phyloP scores from a whole-genome alignment of 768 basidiomycete species.

The Suillus ampliporus region DNA sequence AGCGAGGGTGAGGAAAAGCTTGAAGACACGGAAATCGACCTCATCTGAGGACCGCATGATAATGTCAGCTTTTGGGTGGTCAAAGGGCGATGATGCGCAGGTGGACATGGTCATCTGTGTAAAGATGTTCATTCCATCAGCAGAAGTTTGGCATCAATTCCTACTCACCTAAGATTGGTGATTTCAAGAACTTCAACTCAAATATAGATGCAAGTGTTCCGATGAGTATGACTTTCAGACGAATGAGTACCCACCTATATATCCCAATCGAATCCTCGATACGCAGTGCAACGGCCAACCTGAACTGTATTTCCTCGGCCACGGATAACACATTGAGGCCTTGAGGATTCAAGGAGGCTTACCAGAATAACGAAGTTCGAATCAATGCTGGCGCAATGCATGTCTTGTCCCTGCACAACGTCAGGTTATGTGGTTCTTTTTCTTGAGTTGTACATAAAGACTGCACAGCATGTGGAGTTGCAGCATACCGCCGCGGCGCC shows the following conservation, averaged over 20 bases:
- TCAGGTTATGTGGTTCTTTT: background rate
- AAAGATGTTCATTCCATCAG: background rate
- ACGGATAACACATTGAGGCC: background rate
- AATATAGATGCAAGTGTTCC: background rate
- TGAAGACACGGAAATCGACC: conserved; percentile 27
- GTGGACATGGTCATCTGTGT: background rate
- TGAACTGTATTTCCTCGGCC: background rate
- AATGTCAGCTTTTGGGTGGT: conserved; percentile 18
- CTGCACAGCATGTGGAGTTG: background rate
- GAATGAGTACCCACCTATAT: too few species aligned
- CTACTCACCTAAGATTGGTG: background rate
- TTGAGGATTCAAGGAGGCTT: background rate
- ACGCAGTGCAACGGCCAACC: background rate
- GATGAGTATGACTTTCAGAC: background rate
- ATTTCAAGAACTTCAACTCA: background rate
- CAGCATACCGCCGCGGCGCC: background rate
- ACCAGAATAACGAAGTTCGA: background rate
- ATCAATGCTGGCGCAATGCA: too few species aligned
- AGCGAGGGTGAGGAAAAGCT: conserved; percentile 27
- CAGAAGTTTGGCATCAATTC: background rate
- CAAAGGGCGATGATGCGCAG: conserved; percentile 17
- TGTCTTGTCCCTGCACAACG: too few species aligned
- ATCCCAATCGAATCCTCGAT: background rate
- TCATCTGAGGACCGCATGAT: conserved; percentile 22
- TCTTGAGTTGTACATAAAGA: too few species aligned